These are phyloP conservation scores for Coemansia sp. DNA, from an alignment of 192 early-diverging fungal species.

Conservation along the genomic window DNA sequence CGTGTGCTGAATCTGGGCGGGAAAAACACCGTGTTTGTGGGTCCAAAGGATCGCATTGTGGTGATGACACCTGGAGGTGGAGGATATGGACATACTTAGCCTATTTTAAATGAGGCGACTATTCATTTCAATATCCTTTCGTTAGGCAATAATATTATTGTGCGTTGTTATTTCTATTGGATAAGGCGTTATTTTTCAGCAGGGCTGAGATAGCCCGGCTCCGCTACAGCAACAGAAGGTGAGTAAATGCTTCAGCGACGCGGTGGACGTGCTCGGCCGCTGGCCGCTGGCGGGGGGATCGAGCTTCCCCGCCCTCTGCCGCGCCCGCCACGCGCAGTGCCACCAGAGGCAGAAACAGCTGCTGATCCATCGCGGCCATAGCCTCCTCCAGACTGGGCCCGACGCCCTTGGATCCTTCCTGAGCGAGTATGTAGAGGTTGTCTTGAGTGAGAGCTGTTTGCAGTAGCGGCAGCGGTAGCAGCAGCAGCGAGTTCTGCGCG, in stretches of 20 bases:
- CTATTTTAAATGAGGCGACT: slow-evolving; percentile 5
- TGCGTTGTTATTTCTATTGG: too few species aligned
- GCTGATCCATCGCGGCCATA: neutral
- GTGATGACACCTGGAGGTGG: slow-evolving; percentile 94
- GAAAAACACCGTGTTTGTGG: slow-evolving; percentile 83
- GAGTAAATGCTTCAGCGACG: slow-evolving; percentile 15
- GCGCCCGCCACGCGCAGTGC: slow-evolving; percentile 11
- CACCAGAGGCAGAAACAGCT: neutral
- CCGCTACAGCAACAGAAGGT: neutral
- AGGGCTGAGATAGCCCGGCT: neutral
- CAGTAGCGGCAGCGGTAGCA: neutral
- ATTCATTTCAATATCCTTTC: too few species aligned
- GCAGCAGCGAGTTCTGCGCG: slow-evolving; percentile 27
- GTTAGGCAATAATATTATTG: too few species aligned
- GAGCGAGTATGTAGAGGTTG: slow-evolving; percentile 16
- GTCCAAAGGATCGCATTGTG: slow-evolving; percentile 76
- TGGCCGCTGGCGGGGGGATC: slow-evolving; percentile 17
- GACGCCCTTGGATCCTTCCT: slow-evolving; percentile 13
- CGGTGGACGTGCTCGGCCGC: slow-evolving; percentile 30
- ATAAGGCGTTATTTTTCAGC: too few species aligned
- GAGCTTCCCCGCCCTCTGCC: slow-evolving; percentile 25
- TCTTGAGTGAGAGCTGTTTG: slow-evolving; percentile 1
- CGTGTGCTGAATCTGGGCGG: slow-evolving; percentile 74
- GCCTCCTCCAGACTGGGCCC: slow-evolving; percentile 15
- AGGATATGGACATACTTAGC: slow-evolving; percentile 59